Conservation (phyloP, 1,284 basidiomycete genomes). For the Salmacisia buchloeana region DNA sequence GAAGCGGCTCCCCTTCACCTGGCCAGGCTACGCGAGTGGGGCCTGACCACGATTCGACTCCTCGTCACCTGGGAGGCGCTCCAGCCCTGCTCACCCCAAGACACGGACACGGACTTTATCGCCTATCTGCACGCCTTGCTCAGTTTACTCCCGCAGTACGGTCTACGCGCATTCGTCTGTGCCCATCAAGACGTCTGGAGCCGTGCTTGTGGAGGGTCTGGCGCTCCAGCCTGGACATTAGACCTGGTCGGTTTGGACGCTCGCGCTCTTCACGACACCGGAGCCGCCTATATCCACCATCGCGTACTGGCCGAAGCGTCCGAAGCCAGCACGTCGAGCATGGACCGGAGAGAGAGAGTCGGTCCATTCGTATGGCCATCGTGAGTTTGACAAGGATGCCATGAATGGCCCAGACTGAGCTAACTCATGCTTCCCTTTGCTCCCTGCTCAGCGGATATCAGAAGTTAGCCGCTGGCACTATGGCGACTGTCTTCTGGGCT, state of each 20-base stretch:
- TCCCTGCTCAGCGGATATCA: slow-evolving; percentile 32
- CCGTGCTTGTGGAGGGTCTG: slow-evolving; percentile 74
- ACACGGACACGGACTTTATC: slow-evolving; percentile 78
- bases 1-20: slow-evolving; percentile 44
- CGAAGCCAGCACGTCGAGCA: slow-evolving; percentile 5
- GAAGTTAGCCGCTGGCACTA: slow-evolving; percentile 49
- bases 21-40: slow-evolving; percentile 49
- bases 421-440: not conserved
- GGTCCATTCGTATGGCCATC: slow-evolving; percentile 49
- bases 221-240: slow-evolving; percentile 61
- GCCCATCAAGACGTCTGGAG: slow-evolving; percentile 73
- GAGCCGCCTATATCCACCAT: slow-evolving; percentile 40
- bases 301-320: slow-evolving; percentile 16
- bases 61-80: slow-evolving; percentile 95
- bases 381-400: not conserved
- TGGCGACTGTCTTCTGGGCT: slow-evolving; percentile 51
- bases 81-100: slow-evolving; percentile 65
- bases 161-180: slow-evolving; percentile 71
- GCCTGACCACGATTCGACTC: slow-evolving; percentile 54
- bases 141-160: slow-evolving; percentile 70
- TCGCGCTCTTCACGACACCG: slow-evolving; percentile 27
- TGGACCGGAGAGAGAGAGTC: slow-evolving; percentile 23
- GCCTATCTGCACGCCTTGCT: slow-evolving; percentile 70
- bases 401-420: not conserved
- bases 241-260: slow-evolving; percentile 37